Conservation (phyloP, 306 rosid genomes). For the Parietaria judaica region DNA sequence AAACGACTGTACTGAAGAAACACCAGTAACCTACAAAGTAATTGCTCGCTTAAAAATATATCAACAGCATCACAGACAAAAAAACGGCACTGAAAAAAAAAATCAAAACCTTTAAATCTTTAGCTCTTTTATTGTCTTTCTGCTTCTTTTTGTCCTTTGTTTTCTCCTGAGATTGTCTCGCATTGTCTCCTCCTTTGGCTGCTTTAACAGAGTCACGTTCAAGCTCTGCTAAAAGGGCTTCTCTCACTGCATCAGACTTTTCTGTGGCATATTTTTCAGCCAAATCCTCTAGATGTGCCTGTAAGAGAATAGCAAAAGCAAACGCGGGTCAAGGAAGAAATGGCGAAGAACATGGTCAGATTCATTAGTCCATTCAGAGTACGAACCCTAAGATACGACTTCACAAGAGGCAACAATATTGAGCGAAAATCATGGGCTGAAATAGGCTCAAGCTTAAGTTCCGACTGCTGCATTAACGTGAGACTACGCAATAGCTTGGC, state of each 20-base stretch:
- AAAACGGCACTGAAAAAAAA: slow-evolving; percentile 13
- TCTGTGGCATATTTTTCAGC: slow-evolving; percentile 93
- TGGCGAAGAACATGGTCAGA: slow-evolving; percentile 9
- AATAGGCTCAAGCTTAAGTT: slow-evolving; percentile 70
- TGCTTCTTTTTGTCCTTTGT: slow-evolving; percentile 80
- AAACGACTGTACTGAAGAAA: slow-evolving; percentile 35
- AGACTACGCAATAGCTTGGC: slow-evolving; percentile 65
- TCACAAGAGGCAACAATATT: slow-evolving; percentile 76
- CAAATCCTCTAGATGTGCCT: slow-evolving; percentile 82
- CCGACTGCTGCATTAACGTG: slow-evolving; percentile 75
- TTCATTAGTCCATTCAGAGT: slow-evolving; percentile 21
- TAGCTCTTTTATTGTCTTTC: slow-evolving; percentile 70
- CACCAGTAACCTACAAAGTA: slow-evolving; percentile 44
- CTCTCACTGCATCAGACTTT: slow-evolving; percentile 92
- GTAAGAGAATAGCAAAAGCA: slow-evolving; percentile 18
- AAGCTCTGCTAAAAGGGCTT: slow-evolving; percentile 94
- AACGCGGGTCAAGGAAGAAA: slow-evolving; percentile 13
- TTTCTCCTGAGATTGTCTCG: slow-evolving; percentile 58
- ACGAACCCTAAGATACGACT: slow-evolving; percentile 83
- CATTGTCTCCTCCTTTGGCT: slow-evolving; percentile 61
- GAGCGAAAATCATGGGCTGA: slow-evolving; percentile 74
- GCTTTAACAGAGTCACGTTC: slow-evolving; percentile 78
- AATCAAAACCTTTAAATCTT: slow-evolving; percentile 65
- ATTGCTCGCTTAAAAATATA: neutral
- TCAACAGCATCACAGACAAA: slow-evolving; percentile 22